Conservation (phyloP, 139 green algal genomes). For the Chlorella sp. region DNA sequence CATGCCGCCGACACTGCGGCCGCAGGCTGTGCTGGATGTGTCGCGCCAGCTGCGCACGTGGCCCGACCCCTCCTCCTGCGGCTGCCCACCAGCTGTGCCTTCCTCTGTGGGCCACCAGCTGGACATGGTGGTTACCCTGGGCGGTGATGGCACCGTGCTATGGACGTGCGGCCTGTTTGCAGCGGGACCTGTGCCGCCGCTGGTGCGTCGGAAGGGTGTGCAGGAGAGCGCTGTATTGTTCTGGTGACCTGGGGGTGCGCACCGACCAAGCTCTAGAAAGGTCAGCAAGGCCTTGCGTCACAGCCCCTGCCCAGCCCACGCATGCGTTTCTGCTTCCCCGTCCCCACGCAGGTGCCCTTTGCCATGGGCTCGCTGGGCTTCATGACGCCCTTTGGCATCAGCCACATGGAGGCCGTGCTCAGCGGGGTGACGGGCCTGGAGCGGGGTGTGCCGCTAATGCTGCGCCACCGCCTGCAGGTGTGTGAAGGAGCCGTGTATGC, state of each 20-base stretch:
- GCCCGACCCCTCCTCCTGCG: slow-evolving; percentile 8
- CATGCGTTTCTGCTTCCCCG: no score
- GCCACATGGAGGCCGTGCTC: slow-evolving; percentile 53
- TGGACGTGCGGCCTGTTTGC: slow-evolving; percentile 88
- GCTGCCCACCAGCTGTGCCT: slow-evolving; percentile 21
- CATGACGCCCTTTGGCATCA: slow-evolving; percentile 81
- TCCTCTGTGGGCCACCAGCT: slow-evolving; percentile 6
- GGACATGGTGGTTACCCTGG: slow-evolving; percentile 73
- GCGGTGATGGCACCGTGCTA: slow-evolving; percentile 92
- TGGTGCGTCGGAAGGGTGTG: slow-evolving; percentile 31
- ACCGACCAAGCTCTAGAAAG: no score
- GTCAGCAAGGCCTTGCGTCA: no score
- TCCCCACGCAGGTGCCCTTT: slow-evolving; percentile 64
- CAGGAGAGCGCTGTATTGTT: no score
- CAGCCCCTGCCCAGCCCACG: no score
- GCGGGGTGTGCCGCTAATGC: slow-evolving; percentile 77
- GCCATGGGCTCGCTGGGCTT: slow-evolving; percentile 85
- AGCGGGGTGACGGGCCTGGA: slow-evolving; percentile 38
- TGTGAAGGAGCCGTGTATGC: background rate
- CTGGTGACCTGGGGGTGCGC: no score
- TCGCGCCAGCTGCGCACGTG: slow-evolving; percentile 21
- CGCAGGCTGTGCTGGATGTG: background rate
- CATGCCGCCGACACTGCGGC: background rate
- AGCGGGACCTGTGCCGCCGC: slow-evolving; percentile 75
- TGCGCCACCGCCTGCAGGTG: slow-evolving; percentile 84